These are phyloP conservation scores for Leersia perrieri DNA, from an alignment of 176 grass and related monocot species.

Conservation along the genomic window DNA sequence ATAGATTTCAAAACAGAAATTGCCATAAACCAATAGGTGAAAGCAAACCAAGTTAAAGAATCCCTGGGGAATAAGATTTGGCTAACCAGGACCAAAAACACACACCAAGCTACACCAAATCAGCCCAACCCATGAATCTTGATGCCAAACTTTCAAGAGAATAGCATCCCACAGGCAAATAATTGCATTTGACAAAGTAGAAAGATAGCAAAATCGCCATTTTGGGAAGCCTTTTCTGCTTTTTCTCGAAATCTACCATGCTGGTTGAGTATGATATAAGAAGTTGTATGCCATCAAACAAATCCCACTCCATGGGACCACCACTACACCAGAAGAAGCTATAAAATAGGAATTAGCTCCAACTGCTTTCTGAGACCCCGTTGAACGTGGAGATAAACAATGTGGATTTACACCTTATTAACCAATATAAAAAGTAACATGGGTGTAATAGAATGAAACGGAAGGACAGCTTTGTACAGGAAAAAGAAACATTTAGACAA, in stretches of 20 bases:
- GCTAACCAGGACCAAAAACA: background rate
- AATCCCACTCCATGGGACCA: background rate
- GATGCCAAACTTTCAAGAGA: background rate
- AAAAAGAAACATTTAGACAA: constrained; percentile 1
- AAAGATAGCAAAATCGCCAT: background rate
- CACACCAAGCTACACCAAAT: background rate
- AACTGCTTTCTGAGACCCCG: background rate
- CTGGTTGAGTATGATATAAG: background rate
- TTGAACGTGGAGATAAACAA: background rate
- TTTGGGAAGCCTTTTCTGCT: background rate
- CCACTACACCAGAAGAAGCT: background rate
- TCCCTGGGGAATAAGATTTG: background rate
- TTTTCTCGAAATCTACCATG: background rate
- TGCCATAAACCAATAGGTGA: background rate
- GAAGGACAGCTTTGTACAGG: background rate
- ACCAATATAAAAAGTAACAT: constrained; percentile 4
- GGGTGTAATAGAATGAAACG: background rate
- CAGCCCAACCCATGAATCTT: background rate
- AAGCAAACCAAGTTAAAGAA: background rate
- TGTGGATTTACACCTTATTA: background rate
- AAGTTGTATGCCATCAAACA: background rate
- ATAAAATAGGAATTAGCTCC: background rate
- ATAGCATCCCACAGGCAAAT: background rate
- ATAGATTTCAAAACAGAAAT: background rate
- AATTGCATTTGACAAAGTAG: background rate